Evolutionary conservation across 1,284 basidiomycete species (phyloP), one percentile per base, ranked within the genome.

Genomic region (Polyporus tsugae): DNA sequence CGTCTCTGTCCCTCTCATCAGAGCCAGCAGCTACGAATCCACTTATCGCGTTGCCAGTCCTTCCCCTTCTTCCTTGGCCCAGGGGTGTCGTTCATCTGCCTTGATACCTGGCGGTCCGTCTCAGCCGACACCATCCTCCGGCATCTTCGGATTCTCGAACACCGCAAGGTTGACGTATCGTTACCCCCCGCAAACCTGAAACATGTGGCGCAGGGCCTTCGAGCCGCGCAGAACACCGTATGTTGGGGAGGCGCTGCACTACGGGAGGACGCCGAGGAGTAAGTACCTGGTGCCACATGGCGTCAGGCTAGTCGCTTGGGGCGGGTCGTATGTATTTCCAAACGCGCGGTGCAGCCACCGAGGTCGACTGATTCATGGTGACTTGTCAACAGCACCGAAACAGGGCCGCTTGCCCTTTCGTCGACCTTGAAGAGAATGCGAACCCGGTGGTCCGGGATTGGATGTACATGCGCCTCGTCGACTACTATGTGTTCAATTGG

Each of bases 381-480:
- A 10, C 11, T n/a, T 29, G 29, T n/a, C 25, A 7, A 29, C 36
- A 65, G 67, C 17, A 68, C 67, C 5, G 67, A 68, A 41, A 52
- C 67, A 2, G 67, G 67, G 7, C 63, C 62, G 29, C 63, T 68
- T 13, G 63, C 67, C 6, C 52, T 58, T 25, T 64, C 67, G n/a
- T 66, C 64, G 5, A n/a, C n/a, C 42, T 55, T 15, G 64, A 66
- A 25, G 49, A 13, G 2, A 60, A 60, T 19, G 64, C 64, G 17
- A 60, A 66, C 41, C 67, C 63, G 2, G 44, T n/a, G 22, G 29
- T 2, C 29, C 29, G 29, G 29, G 67, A 68, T 17, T 68, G 67
- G 67, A 41, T 52, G 63, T 68, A 68, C 53, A 63, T 68, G 46
- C 67, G 67, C 36, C 63, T 68, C 41, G 60, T 68, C 6, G 64